Percentiles rank a stretch among this genome's conserved stretches.
These are phyloP conservation scores for Boletus rubroflammeus DNA, from an alignment of 768 basidiomycete species.

Conservation along the genomic window DNA sequence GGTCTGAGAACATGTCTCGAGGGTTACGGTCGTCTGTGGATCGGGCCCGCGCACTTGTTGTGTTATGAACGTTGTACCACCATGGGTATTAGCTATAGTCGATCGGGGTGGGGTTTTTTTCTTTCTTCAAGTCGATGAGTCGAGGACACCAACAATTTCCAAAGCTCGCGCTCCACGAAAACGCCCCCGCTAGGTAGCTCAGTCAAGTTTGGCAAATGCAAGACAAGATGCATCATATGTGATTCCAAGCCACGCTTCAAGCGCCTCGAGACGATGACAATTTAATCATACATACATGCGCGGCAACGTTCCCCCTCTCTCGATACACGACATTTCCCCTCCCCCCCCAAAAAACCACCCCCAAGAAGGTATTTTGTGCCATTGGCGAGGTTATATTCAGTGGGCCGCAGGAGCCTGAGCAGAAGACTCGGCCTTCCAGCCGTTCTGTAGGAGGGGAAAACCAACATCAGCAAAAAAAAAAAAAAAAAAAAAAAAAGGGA, in stretches of 20 bases:
- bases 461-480: background rate
- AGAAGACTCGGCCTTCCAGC: constrained; percentile 1
- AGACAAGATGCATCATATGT: no score
- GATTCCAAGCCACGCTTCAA: background rate
- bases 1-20: background rate
- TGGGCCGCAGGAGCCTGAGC: background rate
- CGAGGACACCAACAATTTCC: no score
- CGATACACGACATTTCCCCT: background rate
- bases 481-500: background rate
- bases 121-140: no score
- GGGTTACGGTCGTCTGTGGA: no score
- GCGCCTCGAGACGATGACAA: background rate
- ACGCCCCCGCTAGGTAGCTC: no score
- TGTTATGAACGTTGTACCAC: no score
- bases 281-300: background rate
- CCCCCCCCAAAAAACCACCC: background rate
- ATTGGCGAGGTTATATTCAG: background rate
- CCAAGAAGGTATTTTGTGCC: background rate
- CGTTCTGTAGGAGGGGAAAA: background rate
- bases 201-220: no score
- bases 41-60: no score
- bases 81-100: no score
- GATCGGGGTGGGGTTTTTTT: no score
- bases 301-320: background rate
- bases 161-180: no score